Percentiles rank a stretch among this genome's conserved stretches.
Conservation (phyloP, 345 rosid species). For the Eucalyptus grandis region DNA sequence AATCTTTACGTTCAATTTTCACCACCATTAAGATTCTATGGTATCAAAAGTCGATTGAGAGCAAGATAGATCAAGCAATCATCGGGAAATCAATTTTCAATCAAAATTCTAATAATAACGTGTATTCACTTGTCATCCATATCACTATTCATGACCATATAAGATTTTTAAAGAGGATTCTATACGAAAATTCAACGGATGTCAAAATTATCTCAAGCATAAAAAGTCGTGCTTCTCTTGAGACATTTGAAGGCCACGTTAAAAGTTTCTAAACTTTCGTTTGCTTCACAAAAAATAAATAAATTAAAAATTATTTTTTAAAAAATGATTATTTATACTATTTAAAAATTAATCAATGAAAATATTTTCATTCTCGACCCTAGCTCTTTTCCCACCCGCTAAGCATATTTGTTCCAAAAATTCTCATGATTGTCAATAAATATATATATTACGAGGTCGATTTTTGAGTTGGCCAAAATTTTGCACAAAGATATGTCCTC, state of each 20-base stretch:
- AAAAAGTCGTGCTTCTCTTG: background rate
- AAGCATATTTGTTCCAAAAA: background rate
- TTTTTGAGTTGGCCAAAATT: background rate
- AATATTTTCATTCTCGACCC: background rate
- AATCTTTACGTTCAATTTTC: background rate
- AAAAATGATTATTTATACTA: no score
- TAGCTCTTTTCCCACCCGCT: background rate
- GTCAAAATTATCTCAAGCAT: background rate
- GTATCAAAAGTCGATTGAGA: background rate
- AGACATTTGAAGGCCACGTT: no score
- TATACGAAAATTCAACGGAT: background rate
- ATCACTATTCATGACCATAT: no score
- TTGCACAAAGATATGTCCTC: background rate
- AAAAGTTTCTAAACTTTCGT: background rate
- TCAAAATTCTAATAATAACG: background rate
- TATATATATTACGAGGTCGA: background rate
- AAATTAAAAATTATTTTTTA: no score
- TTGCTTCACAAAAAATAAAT: no score
- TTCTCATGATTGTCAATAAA: no score
- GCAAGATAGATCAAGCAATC: background rate
- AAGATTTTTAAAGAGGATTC: background rate
- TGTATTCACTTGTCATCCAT: background rate
- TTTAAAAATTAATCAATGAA: no score
- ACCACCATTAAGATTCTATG: rapidly evolving
- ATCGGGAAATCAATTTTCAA: background rate